phyloP scores from a whole-genome alignment of 257 asterid species.

The Solanum sejunctum region DNA sequence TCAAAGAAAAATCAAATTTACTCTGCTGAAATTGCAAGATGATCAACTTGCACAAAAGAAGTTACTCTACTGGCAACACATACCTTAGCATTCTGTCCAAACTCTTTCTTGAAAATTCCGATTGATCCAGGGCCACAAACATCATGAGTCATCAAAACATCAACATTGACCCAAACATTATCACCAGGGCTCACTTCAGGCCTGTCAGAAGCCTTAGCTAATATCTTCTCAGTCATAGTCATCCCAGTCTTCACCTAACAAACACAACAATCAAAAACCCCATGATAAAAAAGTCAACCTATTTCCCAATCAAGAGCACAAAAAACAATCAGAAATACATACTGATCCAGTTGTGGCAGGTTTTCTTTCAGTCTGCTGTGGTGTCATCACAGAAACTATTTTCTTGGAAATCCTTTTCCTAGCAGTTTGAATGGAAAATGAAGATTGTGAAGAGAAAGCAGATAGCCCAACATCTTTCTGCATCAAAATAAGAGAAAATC shows the following conservation, averaged over 20 bases:
- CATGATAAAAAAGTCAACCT: not conserved
- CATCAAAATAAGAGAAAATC: not conserved
- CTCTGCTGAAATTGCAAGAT: not conserved
- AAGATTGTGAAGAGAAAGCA: constrained; percentile 26
- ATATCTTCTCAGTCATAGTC: constrained; percentile 95
- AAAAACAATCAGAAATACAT: not conserved
- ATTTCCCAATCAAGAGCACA: not conserved
- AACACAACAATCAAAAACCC: not conserved
- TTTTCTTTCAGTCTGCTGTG: constrained; percentile 67
- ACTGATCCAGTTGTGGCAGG: constrained; percentile 84
- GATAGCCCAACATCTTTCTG: constrained; percentile 62
- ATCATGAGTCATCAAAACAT: constrained; percentile 94
- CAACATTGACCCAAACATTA: constrained; percentile 82
- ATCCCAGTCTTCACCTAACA: constrained; percentile 75
- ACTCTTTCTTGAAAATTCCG: constrained; percentile 88
- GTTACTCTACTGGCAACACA: not conserved
- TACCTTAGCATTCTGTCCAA: constrained; percentile 93
- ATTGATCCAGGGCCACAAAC: constrained; percentile 87
- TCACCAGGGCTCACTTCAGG: constrained; percentile 79
- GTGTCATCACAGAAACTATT: constrained; percentile 72
- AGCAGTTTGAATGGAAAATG: constrained; percentile 21
- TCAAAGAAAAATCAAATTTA: not conserved
- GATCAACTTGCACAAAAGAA: not conserved
- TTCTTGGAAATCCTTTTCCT: constrained; percentile 36
- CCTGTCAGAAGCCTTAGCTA: constrained; percentile 82